Percentiles rank a stretch among this genome's conserved stretches.
Conservation (phyloP, 2,329 filamentous ascomycete genomes). For the Biscogniauxia sp. region DNA sequence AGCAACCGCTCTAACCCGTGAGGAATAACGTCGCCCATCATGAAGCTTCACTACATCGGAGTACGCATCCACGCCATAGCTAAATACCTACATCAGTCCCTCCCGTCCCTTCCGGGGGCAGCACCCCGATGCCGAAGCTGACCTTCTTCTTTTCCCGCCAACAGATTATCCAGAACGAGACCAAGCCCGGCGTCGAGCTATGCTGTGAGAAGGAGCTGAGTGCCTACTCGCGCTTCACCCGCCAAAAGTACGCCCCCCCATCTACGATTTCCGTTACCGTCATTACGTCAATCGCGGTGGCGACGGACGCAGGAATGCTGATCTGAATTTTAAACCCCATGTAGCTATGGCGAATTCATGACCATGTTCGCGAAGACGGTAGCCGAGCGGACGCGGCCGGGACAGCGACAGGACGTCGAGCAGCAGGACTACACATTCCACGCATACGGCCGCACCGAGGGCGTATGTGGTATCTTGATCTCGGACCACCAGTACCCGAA, state of each 20-base stretch:
- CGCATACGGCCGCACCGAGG: slow-evolving; percentile 72
- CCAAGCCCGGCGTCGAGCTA: slow-evolving; percentile 73
- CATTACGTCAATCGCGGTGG: slow-evolving; percentile 2
- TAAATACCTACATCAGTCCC: slow-evolving; percentile 9
- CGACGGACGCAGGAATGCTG: slow-evolving; percentile 10
- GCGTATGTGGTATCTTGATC: slow-evolving; percentile 74
- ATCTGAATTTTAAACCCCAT: slow-evolving; percentile 5
- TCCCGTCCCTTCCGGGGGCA: slow-evolving; percentile 15
- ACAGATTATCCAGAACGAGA: slow-evolving; percentile 79
- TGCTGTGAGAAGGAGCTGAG: slow-evolving; percentile 73
- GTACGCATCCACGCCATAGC: slow-evolving; percentile 48
- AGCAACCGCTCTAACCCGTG: too few relatives aligned
- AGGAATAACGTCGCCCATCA: slow-evolving; percentile 39
- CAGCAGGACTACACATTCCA: slow-evolving; percentile 79
- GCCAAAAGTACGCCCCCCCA: slow-evolving; percentile 53
- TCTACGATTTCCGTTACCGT: neutral
- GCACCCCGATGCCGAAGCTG: slow-evolving; percentile 2
- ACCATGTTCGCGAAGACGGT: slow-evolving; percentile 83
- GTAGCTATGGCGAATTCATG: slow-evolving; percentile 65
- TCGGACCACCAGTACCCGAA: slow-evolving; percentile 72
- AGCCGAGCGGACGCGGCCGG: slow-evolving; percentile 78
- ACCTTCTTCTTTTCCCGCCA: slow-evolving; percentile 9
- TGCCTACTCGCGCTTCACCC: slow-evolving; percentile 78
- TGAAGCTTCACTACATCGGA: slow-evolving; percentile 88
- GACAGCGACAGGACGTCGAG: slow-evolving; percentile 81